Evolutionary conservation across 1,284 basidiomycete species (phyloP), one percentile per base, ranked within the genome.

Genomic region (Melampsora abietis-canadensis): DNA sequence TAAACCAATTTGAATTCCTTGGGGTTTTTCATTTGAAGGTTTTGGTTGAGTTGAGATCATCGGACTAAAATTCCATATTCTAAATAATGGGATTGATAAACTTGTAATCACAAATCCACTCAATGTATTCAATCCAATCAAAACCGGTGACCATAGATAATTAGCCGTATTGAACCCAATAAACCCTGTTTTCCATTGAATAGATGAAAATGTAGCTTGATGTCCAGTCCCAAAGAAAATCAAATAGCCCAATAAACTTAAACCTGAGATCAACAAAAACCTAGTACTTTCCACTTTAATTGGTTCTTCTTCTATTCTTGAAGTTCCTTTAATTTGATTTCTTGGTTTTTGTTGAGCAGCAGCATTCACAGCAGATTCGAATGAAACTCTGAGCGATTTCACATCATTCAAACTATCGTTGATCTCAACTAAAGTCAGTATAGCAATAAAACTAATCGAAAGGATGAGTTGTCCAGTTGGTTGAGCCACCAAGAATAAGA

Each of bases 171-270:
- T 82, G 86, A 82, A 94, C 79, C 79, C 93, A 78, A 87, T 81
- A 82, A 98, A 98, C 0, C 92, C 94, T 0, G 89, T 83, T 81
- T 97, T 95, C 96, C 96, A 99, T 80, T 98, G 94, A 72, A 99
- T 89, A 8, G 91, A 89, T 0, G 92, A 86, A 57, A 98, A 85
- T 0, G 90, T 90, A 0, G 93, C 87, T 82, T 98, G 94, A 80
- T 98, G 95, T 0, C 95, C 95, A 0, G 94, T 96, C 0, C 87
- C 84, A 81, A 91, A 92, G 86, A 95, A 98, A 8, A 87, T 82
- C 70, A 91, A 85, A 62, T 90, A 81, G 0, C 87, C 89, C n/a
- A 94, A 85, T 6, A 95, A 85, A 0, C 89, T 88, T 21, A 95
- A 81, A 0, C 89, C 88, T 0, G 88, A 84, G 37, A 90, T 82